A percentile compares a stretch with the other conserved stretches of the same genome.
Evolutionary conservation across 2,329 filamentous ascomycete genomes (phyloP).

Genomic region (Podosphaera leucotricha): DNA sequence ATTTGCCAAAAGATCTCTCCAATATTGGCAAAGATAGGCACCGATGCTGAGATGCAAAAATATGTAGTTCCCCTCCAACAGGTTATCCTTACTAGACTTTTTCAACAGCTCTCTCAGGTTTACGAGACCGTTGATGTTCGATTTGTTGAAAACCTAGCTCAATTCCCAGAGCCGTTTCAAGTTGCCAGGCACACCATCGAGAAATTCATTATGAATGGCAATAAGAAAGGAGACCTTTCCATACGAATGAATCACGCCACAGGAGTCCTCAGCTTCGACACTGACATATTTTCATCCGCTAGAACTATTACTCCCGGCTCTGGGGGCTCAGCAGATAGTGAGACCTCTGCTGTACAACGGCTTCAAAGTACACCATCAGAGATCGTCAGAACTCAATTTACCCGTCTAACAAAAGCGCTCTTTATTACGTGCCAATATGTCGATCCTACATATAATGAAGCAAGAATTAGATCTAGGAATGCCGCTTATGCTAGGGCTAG

Average conservation of each 20-base stretch:
- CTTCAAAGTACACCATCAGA: conserved; percentile 95
- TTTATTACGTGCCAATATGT: conserved; percentile 92
- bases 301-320: conserved; percentile 78
- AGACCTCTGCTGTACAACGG: conserved; percentile 68
- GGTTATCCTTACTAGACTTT: conserved; percentile 91
- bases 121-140: conserved; percentile 92
- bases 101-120: conserved; percentile 96
- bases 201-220: conserved; percentile 99
- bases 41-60: conserved; percentile 88
- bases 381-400: conserved; percentile 87
- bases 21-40: conserved; percentile 79
- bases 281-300: conserved; percentile 90
- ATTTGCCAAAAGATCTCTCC: conserved; percentile 99
- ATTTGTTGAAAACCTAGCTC: conserved; percentile 79
- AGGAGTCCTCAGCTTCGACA: conserved; percentile 88
- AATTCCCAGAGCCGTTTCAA: conserved; percentile 93
- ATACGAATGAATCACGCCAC: conserved; percentile 93
- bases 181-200: conserved; percentile 78
- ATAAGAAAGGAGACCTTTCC: conserved; percentile 96
- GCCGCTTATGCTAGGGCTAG: conserved; percentile 60
- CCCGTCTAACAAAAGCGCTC: conserved; percentile 71
- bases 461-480: conserved; percentile 54
- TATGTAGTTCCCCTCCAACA: conserved; percentile 92
- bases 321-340: conserved; percentile 65
- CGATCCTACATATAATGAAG: conserved; percentile 68